These are phyloP conservation scores for Platismatia glauca DNA, from an alignment of 495 filamentous ascomycete species.

Conservation along the genomic window DNA sequence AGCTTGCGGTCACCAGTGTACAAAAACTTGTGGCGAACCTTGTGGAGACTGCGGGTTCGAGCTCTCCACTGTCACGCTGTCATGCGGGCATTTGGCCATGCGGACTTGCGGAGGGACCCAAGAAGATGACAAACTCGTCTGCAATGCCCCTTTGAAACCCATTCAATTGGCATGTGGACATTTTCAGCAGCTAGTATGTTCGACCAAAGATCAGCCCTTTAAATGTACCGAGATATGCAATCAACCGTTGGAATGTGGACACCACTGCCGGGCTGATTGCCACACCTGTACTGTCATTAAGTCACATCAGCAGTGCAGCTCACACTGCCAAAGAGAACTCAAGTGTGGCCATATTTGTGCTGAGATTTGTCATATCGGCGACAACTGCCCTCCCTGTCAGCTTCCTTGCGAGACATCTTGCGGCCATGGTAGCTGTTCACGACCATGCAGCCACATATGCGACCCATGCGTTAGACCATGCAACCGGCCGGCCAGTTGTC, in stretches of 20 bases:
- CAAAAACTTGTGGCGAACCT: slow-evolving; percentile 44
- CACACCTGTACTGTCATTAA: slow-evolving; percentile 32
- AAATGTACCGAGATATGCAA: slow-evolving; percentile 19
- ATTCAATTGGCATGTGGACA: slow-evolving; percentile 46
- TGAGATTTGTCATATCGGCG: slow-evolving; percentile 39
- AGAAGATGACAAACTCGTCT: slow-evolving; percentile 22
- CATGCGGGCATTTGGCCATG: slow-evolving; percentile 46
- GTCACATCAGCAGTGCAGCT: slow-evolving; percentile 31
- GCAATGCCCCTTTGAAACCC: slow-evolving; percentile 28
- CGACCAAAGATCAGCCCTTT: slow-evolving; percentile 3
- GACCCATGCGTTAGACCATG: slow-evolving; percentile 21
- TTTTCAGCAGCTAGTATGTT: slow-evolving; percentile 16
- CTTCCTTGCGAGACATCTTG: slow-evolving; percentile 44
- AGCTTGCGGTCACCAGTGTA: slow-evolving; percentile 51
- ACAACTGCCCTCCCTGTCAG: slow-evolving; percentile 41
- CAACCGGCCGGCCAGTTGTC: slow-evolving; percentile 5
- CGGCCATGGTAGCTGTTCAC: slow-evolving; percentile 28
- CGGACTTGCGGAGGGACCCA: slow-evolving; percentile 38
- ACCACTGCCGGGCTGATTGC: slow-evolving; percentile 40
- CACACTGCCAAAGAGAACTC: slow-evolving; percentile 36
- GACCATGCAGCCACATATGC: slow-evolving; percentile 16
- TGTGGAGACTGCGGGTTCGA: slow-evolving; percentile 33
- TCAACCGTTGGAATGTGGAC: slow-evolving; percentile 21
- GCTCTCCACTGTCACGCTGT: slow-evolving; percentile 35
- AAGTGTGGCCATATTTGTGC: slow-evolving; percentile 48